Percentiles rank a stretch among this genome's conserved stretches.
These are phyloP conservation scores for Diaporthe australafricana DNA, from an alignment of 2,329 filamentous ascomycete species.

Conservation along the genomic window DNA sequence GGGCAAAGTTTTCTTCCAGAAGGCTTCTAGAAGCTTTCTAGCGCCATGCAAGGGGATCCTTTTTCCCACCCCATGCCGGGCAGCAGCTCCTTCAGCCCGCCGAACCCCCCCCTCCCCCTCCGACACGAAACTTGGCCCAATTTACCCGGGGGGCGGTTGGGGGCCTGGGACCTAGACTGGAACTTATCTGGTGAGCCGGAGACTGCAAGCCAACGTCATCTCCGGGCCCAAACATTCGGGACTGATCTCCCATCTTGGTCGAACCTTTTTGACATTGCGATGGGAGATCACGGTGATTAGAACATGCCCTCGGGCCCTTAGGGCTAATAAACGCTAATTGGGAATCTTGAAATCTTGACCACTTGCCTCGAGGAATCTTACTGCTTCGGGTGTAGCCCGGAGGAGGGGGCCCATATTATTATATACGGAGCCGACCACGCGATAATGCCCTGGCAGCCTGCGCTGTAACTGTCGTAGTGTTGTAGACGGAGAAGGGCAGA, in stretches of 20 bases:
- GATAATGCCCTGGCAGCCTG: not conserved
- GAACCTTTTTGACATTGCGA: not conserved
- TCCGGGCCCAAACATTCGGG: constrained; percentile 2
- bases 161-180: not conserved
- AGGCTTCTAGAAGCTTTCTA: constrained; percentile 23
- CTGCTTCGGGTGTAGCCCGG: constrained; percentile 18
- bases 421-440: constrained; percentile 21
- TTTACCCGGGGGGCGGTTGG: constrained; percentile 7
- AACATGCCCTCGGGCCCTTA: constrained; percentile 4
- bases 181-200: not conserved
- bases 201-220: constrained; percentile 1
- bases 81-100: not conserved
- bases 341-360: constrained; percentile 18
- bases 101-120: not conserved
- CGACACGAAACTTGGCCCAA: not conserved
- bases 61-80: not conserved
- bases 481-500: constrained; percentile 6
- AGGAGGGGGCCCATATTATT: not conserved
- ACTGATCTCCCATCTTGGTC: not conserved
- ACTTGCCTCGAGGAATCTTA: constrained; percentile 14
- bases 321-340: constrained; percentile 9
- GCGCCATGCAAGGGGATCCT: constrained; percentile 12
- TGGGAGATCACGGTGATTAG: not conserved
- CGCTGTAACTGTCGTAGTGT: not conserved
- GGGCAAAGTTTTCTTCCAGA: constrained; percentile 10